Evolutionary conservation across 1,139 yeast genomes (phyloP), one percentile per base, ranked within the genome.

Genomic region (Diutina rugosa): DNA sequence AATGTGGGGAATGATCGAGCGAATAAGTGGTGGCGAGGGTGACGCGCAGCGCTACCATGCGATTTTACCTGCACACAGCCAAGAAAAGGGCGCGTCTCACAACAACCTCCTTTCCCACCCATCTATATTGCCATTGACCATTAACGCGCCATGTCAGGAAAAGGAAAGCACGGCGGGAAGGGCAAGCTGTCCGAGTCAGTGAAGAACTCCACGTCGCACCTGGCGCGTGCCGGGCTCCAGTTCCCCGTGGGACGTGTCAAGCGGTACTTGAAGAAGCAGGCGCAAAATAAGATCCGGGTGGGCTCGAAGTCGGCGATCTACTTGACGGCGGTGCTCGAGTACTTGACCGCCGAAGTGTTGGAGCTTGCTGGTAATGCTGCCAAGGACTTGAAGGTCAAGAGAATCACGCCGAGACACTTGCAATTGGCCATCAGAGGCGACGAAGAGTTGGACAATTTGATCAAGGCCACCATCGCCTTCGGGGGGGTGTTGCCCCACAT

Each of bases 361-460:
- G 99, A 93, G 77, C 81, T 93, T 78, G 99, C 99, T 54, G 99
- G 99, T 70, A 91, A 93, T 70, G 99, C 99, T 44, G 99, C 99
- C 62, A 91, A 93, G 76, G 99, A 95, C 72, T 82, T 93, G 76
- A 91, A 93, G 76, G 96, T 93, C 69, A 90, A 95, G 79, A 89
- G 99, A 83, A 93, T 93, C 72, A 91, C 98, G 49, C 99, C 99
- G 65, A 88, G 99, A 76, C 99, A 95, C 72, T 80, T 95, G 73
- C 99, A 93, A 76, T 83, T 95, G 72, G 99, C 99, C 62, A 93
- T 93, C 68, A 88, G 99, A 77, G 98, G 98, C 63, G 99, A 95
- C 76, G 99, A 93, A 73, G 99, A 95, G 75, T 84, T 95, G 72
- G 98, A 93, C 76, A 87, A 90, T 65, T 81, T 95, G 72, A 89